Evolutionary conservation across 768 basidiomycete species (phyloP), one percentile per base, ranked within the genome.

Genomic region (Pulveroboletus sp.): DNA sequence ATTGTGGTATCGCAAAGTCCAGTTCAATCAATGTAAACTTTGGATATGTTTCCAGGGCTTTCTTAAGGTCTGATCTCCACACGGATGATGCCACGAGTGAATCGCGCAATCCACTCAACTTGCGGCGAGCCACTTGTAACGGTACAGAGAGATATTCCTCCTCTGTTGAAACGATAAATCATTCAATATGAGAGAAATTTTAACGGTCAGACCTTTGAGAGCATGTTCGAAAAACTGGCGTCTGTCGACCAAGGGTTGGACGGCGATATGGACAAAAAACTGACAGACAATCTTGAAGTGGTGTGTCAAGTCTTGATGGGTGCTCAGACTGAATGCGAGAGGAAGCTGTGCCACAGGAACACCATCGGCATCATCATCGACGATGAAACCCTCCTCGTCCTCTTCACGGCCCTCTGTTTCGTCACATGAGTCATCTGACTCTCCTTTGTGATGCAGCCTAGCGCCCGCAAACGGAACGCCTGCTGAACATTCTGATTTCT

Each of bases 281-380:
- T 95, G 92, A 57, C 89, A 92, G 39, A 93, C 76, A 35, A 86
- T 83, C 69, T 92, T 93, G 78, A 92, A 91, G 54, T 92, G 87
- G 54, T 86, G 79, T 12, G 78, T 71, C 17, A 87, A 72, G 58
- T 89, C 86, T 62, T 91, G 82, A 62, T 86, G 84, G 2, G 83
- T 75, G 47, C 78, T 78, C 82, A 88, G 83, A 66, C 89, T 92
- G 69, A 90, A 95, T 58, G 85, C 80, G 45, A 75, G 73, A 8
- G 89, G 90, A n/a, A 91, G 73, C 32, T 75, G 67, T 17, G 77
- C 66, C 4, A 64, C 60, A 0, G 61, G 70, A 24, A 51, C 64
- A 8, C 64, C 73, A 21, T 66, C 59, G 43, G 65, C 65, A 51
- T 85, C 82, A 54, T 90, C 86, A 33, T 89, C 81, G 30, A 89